Evolutionary conservation across 2,329 filamentous ascomycete species (phyloP).

Genomic region (Trichoderma semiorbis): DNA sequence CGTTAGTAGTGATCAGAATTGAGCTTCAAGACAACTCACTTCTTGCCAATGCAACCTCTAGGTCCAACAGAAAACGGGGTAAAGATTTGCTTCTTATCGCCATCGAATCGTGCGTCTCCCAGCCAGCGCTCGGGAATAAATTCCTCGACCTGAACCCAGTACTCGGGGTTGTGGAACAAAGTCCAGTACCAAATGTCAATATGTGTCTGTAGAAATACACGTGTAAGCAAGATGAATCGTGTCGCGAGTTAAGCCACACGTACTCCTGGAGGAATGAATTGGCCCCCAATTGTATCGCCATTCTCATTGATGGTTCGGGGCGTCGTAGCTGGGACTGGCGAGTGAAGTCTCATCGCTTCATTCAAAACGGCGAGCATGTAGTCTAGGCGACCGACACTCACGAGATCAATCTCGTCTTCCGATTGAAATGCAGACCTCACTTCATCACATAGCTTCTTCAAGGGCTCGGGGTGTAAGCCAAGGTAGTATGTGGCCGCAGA

Average conservation of each 20-base stretch:
- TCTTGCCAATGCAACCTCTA: conserved; percentile 32
- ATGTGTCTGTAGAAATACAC: conserved; percentile 14
- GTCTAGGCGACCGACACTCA: conserved; percentile 20
- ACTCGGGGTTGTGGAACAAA: conserved; percentile 30
- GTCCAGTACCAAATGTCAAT: conserved; percentile 38
- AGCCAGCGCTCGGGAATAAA: conserved; percentile 40
- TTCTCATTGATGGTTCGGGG: conserved; percentile 30
- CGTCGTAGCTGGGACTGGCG: conserved; percentile 40
- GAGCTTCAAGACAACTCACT: conserved; percentile 21
- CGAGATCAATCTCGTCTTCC: conserved; percentile 21
- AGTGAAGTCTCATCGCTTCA: conserved; percentile 47
- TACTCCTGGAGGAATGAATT: conserved; percentile 33
- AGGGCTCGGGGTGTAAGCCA: conserved; percentile 27
- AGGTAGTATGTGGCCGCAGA: conserved; percentile 29
- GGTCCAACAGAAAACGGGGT: conserved; percentile 32
- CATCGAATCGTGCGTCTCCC: conserved; percentile 22
- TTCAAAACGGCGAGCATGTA: conserved; percentile 50
- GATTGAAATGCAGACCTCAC: conserved; percentile 17
- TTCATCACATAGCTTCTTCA: conserved; percentile 36
- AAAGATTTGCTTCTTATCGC: conserved; percentile 25
- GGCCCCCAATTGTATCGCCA: conserved; percentile 31
- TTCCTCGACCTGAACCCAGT: conserved; percentile 32
- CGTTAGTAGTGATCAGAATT: neutral
- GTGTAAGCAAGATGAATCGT: neutral
- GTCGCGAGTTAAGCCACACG: conserved; percentile 1